Conservation (phyloP, 78 protist species). For the Dictyostelium discoideum region dicty_2.7 NC_007090.3:159001-159500, state of each 20-base stretch:
- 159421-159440: conserved; percentile 21
- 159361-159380: not conserved
- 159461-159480: not conserved
- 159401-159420: not conserved
- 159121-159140: not conserved
- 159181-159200: not conserved
- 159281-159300: not conserved
- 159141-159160: not conserved
- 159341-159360: conserved; percentile 7
- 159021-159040: not conserved
- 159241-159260: conserved; percentile 1
- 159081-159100: not conserved
- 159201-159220: conserved; percentile 20
- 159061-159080: not conserved
- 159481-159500: conserved; percentile 26
- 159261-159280: not conserved
- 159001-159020: conserved; percentile 9
- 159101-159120: not conserved
- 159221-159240: conserved; percentile 30
- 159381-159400: not conserved
- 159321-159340: not conserved
- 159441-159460: conserved; percentile 15
- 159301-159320: conserved; percentile 13
- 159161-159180: not conserved
- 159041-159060: not conserved